Conservation (phyloP, 345 rosid species). For the Brassica juncea region DNA sequence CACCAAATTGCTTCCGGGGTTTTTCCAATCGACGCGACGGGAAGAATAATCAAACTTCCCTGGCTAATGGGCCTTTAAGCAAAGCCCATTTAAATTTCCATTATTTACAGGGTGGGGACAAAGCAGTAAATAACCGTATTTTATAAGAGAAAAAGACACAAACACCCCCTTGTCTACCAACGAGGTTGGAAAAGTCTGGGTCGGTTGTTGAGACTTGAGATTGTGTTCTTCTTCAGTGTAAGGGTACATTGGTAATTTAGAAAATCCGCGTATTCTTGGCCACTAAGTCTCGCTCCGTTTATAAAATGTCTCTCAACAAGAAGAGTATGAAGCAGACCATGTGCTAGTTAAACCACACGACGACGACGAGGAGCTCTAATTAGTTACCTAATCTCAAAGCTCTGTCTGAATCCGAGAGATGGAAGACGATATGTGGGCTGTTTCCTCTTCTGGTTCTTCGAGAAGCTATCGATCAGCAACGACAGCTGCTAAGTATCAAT, state of each 20-base stretch:
- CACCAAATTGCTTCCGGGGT: slow-evolving; percentile 8
- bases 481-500: slow-evolving; percentile 13
- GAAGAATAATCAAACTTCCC: neutral
- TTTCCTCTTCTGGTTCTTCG: slow-evolving; percentile 37
- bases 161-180: slow-evolving; percentile 5
- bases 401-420: slow-evolving; percentile 15
- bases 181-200: neutral
- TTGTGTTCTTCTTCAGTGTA: neutral
- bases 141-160: slow-evolving; percentile 15
- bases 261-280: neutral
- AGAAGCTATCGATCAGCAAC: slow-evolving; percentile 34
- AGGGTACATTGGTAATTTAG: neutral
- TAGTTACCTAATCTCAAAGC: slow-evolving; percentile 5
- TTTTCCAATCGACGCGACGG: neutral
- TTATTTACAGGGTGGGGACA: neutral
- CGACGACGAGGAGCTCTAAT: neutral
- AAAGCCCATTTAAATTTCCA: neutral
- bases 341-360: slow-evolving; percentile 20
- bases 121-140: neutral
- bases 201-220: neutral
- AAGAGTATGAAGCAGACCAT: slow-evolving; percentile 32
- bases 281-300: slow-evolving; percentile 4
- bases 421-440: slow-evolving; percentile 41
- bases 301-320: neutral
- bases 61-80: neutral